Evolutionary conservation across 352 stramenopile genomes (phyloP).

Genomic region (Phytopythium chamaehyphon): DNA sequence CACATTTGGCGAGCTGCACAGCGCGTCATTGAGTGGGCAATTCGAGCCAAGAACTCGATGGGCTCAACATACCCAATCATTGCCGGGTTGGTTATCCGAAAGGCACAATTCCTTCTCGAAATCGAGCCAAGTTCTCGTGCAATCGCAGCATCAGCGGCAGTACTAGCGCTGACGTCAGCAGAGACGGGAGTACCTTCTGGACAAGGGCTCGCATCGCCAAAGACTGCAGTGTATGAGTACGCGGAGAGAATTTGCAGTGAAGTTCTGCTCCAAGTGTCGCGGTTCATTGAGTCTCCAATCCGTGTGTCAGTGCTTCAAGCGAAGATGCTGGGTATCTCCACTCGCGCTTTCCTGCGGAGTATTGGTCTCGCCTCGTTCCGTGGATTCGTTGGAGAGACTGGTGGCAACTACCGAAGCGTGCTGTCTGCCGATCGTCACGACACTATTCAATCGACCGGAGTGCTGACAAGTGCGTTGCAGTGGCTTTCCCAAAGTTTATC

Average conservation of each 20-base stretch:
- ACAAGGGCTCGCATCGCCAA: conserved; percentile 28
- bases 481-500: conserved; percentile 41
- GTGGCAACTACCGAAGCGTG: conserved; percentile 25
- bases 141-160: conserved; percentile 59
- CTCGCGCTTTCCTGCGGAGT: conserved; percentile 68
- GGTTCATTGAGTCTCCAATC: conserved; percentile 77
- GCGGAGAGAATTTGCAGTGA: conserved; percentile 83
- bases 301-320: conserved; percentile 70
- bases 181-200: conserved; percentile 21
- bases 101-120: conserved; percentile 79
- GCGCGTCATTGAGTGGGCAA: conserved; percentile 86
- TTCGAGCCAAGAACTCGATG: conserved; percentile 87
- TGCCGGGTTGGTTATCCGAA: conserved; percentile 74
- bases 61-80: conserved; percentile 80
- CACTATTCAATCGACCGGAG: conserved; percentile 69
- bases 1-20: conserved; percentile 88
- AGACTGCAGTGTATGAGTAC: conserved; percentile 63
- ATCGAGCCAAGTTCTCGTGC: conserved; percentile 76
- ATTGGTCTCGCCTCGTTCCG: conserved; percentile 77
- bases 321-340: conserved; percentile 70
- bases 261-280: conserved; percentile 77
- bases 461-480: conserved; percentile 60
- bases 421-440: conserved; percentile 43
- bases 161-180: conserved; percentile 44
- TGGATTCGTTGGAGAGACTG: conserved; percentile 63